Conservation (phyloP, 345 rosid genomes). For the Hirschfeldia incana region DNA sequence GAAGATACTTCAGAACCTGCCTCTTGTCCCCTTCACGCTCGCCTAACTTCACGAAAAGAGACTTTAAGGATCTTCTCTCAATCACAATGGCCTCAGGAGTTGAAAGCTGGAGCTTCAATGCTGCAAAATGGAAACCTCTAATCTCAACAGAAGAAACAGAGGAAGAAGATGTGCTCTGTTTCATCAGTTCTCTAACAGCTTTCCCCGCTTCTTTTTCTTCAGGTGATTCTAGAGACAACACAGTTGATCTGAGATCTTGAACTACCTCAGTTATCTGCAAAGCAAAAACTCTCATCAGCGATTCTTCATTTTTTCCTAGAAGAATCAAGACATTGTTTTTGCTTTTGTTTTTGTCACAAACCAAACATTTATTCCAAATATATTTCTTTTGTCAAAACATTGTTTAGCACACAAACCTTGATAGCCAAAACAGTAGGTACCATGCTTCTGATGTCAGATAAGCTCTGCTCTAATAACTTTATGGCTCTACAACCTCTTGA, state of each 20-base stretch:
- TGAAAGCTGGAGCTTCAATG: neutral
- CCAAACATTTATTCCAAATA: too few relatives aligned
- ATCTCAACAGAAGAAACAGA: neutral
- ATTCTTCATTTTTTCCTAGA: neutral
- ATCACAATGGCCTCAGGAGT: neutral
- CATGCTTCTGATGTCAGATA: slow-evolving; percentile 59
- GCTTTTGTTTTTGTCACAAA: too few relatives aligned
- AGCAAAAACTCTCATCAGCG: neutral
- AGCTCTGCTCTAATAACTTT: slow-evolving; percentile 54
- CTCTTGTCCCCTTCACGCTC: neutral
- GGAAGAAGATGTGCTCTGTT: neutral
- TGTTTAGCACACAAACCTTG: slow-evolving; percentile 55
- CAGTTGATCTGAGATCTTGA: neutral
- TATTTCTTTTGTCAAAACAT: too few relatives aligned
- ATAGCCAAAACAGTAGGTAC: slow-evolving; percentile 66
- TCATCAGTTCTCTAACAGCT: neutral
- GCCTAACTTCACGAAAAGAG: neutral
- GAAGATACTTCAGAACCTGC: neutral
- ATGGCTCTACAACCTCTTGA: slow-evolving; percentile 52
- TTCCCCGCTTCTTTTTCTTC: neutral
- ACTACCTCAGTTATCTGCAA: neutral
- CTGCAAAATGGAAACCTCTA: neutral
- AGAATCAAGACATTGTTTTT: neutral
- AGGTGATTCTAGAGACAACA: neutral
- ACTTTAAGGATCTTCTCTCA: neutral